Evolutionary conservation across 495 filamentous ascomycete species (phyloP).

Genomic region (Rostrohypoxylon terebratum): DNA sequence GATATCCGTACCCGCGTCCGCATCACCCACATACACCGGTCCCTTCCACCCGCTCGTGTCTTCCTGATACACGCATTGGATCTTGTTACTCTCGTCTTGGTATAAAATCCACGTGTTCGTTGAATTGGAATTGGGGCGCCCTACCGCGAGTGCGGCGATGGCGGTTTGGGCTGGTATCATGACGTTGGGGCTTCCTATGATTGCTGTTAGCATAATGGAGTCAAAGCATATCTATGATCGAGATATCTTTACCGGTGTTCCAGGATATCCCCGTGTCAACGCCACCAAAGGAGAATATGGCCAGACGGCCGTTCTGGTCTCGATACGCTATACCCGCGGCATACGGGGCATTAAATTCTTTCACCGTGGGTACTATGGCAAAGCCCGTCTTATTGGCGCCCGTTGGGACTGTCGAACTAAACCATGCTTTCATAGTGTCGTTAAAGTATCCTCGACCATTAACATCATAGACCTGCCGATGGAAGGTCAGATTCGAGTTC

Average conservation of each 20-base stretch:
- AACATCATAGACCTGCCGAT: conserved; percentile 28
- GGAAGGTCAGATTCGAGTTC: conserved; percentile 22
- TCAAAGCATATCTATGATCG: neutral
- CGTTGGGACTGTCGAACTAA: conserved; percentile 10
- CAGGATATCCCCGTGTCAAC: conserved; percentile 30
- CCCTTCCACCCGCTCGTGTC: conserved; percentile 34
- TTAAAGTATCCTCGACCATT: conserved; percentile 19
- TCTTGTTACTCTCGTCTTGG: conserved; percentile 33
- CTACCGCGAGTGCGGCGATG: conserved; percentile 30
- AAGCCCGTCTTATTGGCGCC: conserved; percentile 27
- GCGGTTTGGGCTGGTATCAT: conserved; percentile 23
- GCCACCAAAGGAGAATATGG: conserved; percentile 37
- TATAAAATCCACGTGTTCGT: conserved; percentile 41
- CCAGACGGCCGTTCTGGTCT: conserved; percentile 23
- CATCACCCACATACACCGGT: conserved; percentile 34
- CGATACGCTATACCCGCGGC: conserved; percentile 37
- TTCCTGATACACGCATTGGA: conserved; percentile 32
- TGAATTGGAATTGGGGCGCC: conserved; percentile 16
- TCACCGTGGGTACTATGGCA: conserved; percentile 23
- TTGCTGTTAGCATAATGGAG: neutral
- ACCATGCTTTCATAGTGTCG: conserved; percentile 26
- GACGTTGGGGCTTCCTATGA: conserved; percentile 14
- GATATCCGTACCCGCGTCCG: conserved; percentile 37
- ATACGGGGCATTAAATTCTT: conserved; percentile 13
- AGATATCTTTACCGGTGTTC: conserved; percentile 20